Percentiles rank a stretch among this genome's conserved stretches.
phyloP scores from a whole-genome alignment of 2,329 filamentous ascomycete genomes.

The Talaromyces sp. region DNA sequence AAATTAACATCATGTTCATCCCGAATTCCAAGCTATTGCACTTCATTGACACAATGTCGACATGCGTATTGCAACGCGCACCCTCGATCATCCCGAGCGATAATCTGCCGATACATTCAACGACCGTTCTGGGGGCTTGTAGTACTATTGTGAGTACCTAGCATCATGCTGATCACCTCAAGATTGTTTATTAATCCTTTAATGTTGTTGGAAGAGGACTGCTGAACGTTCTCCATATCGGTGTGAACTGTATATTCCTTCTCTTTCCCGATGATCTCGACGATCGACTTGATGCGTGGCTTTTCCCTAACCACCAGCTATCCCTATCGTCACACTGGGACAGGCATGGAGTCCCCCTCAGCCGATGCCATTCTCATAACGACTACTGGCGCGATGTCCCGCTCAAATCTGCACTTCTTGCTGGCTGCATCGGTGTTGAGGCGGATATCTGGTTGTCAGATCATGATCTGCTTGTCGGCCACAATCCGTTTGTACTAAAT shows the following conservation, averaged over 20 bases:
- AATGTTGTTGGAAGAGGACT: slow-evolving; percentile 2
- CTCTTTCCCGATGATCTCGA: slow-evolving; percentile 19
- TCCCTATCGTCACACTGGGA: slow-evolving; percentile 7
- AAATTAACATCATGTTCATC: neutral
- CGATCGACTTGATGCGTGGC: slow-evolving; percentile 15
- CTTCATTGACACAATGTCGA: neutral
- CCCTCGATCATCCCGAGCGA: neutral
- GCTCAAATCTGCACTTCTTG: slow-evolving; percentile 54
- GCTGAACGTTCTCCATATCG: slow-evolving; percentile 13
- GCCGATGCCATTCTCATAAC: slow-evolving; percentile 57
- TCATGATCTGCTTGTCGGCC: slow-evolving; percentile 55
- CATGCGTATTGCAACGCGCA: slow-evolving; percentile 6
- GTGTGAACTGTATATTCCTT: slow-evolving; percentile 1
- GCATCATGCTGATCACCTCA: neutral
- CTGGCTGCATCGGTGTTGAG: slow-evolving; percentile 55
- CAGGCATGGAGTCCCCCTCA: slow-evolving; percentile 33
- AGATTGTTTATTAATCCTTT: neutral
- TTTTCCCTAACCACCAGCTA: slow-evolving; percentile 7
- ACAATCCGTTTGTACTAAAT: slow-evolving; percentile 48
- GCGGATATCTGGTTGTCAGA: slow-evolving; percentile 57
- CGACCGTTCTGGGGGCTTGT: slow-evolving; percentile 12
- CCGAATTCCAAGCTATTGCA: neutral
- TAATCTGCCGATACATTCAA: slow-evolving; percentile 6
- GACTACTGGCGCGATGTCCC: slow-evolving; percentile 58
- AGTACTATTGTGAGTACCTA: neutral